Evolutionary conservation across 805 yeast genomes (phyloP).

Genomic region (Kodamaea kaohsiungensis): DNA sequence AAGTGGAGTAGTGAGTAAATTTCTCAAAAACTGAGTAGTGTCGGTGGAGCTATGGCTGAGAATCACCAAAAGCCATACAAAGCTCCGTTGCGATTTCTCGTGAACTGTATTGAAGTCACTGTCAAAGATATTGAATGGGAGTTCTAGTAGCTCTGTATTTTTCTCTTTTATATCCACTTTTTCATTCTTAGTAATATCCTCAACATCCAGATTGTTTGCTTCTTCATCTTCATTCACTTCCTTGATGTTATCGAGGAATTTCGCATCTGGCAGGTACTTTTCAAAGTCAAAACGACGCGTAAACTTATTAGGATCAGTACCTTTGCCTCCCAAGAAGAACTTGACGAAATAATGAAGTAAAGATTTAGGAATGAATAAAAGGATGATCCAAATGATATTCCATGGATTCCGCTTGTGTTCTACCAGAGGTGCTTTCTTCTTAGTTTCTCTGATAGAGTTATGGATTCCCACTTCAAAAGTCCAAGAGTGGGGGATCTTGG

Average conservation of each 20-base stretch:
- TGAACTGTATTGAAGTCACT: constrained; percentile 32
- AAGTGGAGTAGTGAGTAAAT: constrained; percentile 14
- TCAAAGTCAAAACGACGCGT: constrained; percentile 31
- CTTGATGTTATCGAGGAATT: constrained; percentile 9
- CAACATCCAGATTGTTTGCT: no score
- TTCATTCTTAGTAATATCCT: background rate
- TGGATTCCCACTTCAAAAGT: constrained; percentile 44
- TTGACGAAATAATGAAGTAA: constrained; percentile 38
- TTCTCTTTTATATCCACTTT: background rate
- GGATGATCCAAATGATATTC: constrained; percentile 47
- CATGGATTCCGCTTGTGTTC: constrained; percentile 15
- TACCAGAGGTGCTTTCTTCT: background rate
- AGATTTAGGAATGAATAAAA: constrained; percentile 53
- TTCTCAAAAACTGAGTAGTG: constrained; percentile 17
- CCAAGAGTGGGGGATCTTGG: constrained; percentile 41
- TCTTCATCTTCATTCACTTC: background rate
- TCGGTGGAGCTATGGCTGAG: constrained; percentile 28
- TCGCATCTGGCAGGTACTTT: constrained; percentile 22
- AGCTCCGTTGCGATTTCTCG: constrained; percentile 27
- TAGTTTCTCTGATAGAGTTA: constrained; percentile 24
- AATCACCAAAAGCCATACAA: constrained; percentile 35
- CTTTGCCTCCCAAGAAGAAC: constrained; percentile 7
- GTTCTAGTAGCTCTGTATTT: background rate
- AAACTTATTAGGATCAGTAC: constrained; percentile 17
- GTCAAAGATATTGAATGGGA: constrained; percentile 12